These are phyloP conservation scores for Trichoderma afroharzianum DNA, from an alignment of 2,329 filamentous ascomycete genomes.

Conservation along the genomic window DNA sequence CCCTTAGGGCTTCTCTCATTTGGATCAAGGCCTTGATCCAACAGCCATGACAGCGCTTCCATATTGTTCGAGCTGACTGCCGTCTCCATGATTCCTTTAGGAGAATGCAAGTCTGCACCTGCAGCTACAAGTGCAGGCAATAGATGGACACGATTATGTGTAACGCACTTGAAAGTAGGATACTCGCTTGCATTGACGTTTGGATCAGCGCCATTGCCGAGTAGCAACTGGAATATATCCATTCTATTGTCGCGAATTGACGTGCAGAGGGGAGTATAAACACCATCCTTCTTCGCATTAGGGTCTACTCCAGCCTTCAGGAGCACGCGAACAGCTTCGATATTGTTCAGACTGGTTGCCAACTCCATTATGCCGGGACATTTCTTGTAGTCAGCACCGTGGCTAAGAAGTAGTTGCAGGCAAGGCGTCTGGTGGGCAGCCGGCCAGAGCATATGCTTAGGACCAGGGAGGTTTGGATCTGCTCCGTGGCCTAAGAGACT, in stretches of 20 bases:
- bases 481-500: conserved; percentile 53
- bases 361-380: conserved; percentile 62
- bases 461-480: conserved; percentile 64
- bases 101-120: conserved; percentile 55
- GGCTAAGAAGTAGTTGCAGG: conserved; percentile 54
- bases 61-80: conserved; percentile 60
- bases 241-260: conserved; percentile 63
- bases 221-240: conserved; percentile 59
- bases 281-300: conserved; percentile 60
- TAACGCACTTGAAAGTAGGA: conserved; percentile 65
- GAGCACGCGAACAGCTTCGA: conserved; percentile 57
- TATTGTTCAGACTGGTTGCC: conserved; percentile 59
- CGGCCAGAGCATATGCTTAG: conserved; percentile 67
- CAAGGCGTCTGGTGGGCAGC: conserved; percentile 56
- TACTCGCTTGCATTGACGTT: conserved; percentile 62
- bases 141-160: conserved; percentile 59
- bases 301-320: conserved; percentile 57
- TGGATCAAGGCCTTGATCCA: conserved; percentile 56
- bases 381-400: conserved; percentile 59
- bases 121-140: conserved; percentile 57
- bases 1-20: conserved; percentile 58
- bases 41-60: conserved; percentile 57
- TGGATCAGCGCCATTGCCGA: conserved; percentile 56
- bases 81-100: conserved; percentile 63
- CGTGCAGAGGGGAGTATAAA: conserved; percentile 65